Percentiles rank a stretch among this genome's conserved stretches.
Conservation (phyloP, 2,329 filamentous ascomycete species). For the Diaporthe helianthi region DNA sequence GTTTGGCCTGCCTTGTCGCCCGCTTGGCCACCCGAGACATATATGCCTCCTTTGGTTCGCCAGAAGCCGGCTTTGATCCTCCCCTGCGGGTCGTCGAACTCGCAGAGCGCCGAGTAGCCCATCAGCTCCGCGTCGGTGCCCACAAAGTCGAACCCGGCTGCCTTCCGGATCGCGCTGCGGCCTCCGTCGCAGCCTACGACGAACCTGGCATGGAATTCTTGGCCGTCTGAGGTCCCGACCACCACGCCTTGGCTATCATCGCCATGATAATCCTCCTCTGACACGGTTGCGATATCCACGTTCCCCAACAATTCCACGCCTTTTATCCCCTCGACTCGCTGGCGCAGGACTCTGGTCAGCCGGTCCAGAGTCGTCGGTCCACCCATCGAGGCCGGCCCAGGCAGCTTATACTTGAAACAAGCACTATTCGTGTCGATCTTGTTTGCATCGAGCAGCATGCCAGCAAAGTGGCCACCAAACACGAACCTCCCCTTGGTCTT, state of each 20-base stretch:
- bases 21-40: not conserved
- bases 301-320: not conserved
- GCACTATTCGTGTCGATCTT: not conserved
- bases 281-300: not conserved
- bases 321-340: not conserved
- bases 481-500: not conserved
- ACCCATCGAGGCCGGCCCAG: not conserved
- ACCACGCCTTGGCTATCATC: not conserved
- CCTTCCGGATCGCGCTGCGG: not conserved
- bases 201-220: not conserved
- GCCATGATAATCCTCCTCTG: not conserved
- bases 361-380: not conserved
- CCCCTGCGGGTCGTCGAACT: not conserved
- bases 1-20: not conserved
- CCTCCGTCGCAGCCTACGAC: not conserved
- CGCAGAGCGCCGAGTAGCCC: not conserved
- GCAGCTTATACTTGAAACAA: not conserved
- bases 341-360: not conserved
- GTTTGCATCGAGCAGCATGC: not conserved
- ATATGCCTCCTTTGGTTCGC: not conserved
- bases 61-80: not conserved
- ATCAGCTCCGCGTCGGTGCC: not conserved
- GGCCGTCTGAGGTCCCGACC: not conserved
- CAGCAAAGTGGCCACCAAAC: not conserved
- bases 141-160: not conserved